Percentiles rank a stretch among this genome's conserved stretches.
Conservation (phyloP, 257 asterid genomes). For the Nicotiana sylvestris region DNA sequence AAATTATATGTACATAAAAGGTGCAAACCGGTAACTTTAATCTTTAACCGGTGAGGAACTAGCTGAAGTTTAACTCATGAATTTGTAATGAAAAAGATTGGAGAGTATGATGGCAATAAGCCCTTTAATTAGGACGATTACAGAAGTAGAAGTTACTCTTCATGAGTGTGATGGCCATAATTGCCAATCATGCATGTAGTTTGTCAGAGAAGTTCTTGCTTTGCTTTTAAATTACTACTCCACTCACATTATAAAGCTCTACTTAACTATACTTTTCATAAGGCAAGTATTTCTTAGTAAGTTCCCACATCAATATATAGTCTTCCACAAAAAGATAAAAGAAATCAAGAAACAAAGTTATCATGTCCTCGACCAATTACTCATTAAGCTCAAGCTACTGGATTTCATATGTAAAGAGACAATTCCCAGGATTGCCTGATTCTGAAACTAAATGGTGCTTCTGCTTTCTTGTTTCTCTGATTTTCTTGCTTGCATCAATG, state of each 20-base stretch:
- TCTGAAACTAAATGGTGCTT: conserved; percentile 8
- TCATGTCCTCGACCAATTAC: conserved; percentile 4
- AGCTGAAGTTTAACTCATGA: neutral
- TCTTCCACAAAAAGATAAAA: neutral
- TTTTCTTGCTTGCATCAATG: conserved; percentile 21
- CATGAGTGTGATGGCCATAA: neutral
- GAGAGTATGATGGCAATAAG: neutral
- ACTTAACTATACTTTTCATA: neutral
- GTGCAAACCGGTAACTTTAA: neutral
- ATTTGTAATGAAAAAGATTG: neutral
- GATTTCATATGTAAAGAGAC: conserved; percentile 19
- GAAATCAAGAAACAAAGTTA: neutral
- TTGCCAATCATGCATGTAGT: neutral
- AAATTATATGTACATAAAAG: neutral
- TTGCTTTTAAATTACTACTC: neutral
- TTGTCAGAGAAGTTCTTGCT: neutral
- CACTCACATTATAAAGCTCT: neutral
- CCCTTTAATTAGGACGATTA: neutral
- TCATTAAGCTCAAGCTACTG: conserved; percentile 19
- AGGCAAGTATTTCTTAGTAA: neutral
- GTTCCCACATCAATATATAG: neutral
- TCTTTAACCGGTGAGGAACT: neutral
- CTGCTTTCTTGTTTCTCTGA: conserved; percentile 9
- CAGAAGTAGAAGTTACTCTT: neutral
- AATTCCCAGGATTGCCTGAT: conserved; percentile 21